Percentiles rank a stretch among this genome's conserved stretches.
phyloP scores from a whole-genome alignment of 2,329 filamentous ascomycete species.

The Cladophialophora yegresii region DNA sequence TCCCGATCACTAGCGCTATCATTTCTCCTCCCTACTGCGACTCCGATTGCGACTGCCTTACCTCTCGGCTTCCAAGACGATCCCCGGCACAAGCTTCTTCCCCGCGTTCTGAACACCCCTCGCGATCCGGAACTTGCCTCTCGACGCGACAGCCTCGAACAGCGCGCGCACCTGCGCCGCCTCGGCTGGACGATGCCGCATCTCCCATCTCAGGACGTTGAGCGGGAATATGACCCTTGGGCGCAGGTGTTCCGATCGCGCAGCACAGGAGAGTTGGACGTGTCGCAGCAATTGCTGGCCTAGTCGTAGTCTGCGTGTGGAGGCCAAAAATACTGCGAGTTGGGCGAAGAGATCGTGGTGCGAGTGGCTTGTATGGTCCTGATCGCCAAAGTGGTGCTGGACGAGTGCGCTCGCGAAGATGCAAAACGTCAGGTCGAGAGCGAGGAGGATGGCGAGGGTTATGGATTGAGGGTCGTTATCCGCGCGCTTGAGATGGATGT shows the following conservation, averaged over 20 bases:
- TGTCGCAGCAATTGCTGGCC: conserved; percentile 3
- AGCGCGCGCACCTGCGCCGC: conserved; percentile 1
- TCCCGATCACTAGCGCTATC: too few relatives aligned
- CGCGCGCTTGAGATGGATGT: not conserved
- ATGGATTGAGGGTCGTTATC: not conserved
- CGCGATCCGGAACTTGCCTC: conserved; percentile 8
- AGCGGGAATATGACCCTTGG: conserved; percentile 11
- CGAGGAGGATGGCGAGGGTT: conserved; percentile 1
- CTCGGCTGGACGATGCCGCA: conserved; percentile 9
- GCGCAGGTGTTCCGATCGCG: not conserved
- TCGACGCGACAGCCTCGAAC: conserved; percentile 9
- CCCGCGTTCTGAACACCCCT: conserved; percentile 15
- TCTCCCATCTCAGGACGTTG: conserved; percentile 17
- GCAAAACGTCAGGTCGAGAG: conserved; percentile 12
- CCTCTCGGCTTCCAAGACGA: not conserved
- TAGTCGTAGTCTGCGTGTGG: not conserved
- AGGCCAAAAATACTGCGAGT: not conserved
- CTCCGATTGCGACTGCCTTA: too few relatives aligned
- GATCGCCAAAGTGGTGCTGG: not conserved
- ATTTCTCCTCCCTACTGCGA: too few relatives aligned
- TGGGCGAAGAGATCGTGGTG: not conserved
- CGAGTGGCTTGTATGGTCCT: not conserved
- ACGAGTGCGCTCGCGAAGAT: conserved; percentile 11
- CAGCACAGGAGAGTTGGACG: not conserved
- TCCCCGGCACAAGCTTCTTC: not conserved